A percentile compares a stretch with the other conserved stretches of the same genome.
These are phyloP conservation scores for Aristolochia californica DNA, from an alignment of 164 flowering plant species.

Conservation along the genomic window DNA sequence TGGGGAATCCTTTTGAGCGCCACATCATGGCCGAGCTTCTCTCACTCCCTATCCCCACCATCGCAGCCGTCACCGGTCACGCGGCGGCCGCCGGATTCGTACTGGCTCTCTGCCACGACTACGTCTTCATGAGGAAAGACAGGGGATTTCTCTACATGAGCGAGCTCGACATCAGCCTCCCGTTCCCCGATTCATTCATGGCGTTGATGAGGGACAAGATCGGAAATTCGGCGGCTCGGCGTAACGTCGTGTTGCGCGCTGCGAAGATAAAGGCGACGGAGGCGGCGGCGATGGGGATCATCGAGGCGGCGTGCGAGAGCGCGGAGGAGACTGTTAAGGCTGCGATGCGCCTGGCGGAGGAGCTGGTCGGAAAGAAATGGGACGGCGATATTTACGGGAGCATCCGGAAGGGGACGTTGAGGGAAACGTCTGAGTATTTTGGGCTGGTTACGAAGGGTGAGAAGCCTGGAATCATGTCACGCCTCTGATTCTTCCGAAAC, in stretches of 20 bases:
- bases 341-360: constrained; percentile 40
- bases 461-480: not conserved
- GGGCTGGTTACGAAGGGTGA: constrained; percentile 17
- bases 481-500: constrained; percentile 4
- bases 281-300: constrained; percentile 39
- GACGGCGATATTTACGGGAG: constrained; percentile 48
- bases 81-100: constrained; percentile 73
- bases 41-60: constrained; percentile 74
- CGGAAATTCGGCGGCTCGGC: constrained; percentile 21
- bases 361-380: constrained; percentile 46
- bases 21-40: constrained; percentile 37
- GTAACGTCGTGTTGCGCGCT: constrained; percentile 37
- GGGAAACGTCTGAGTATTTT: constrained; percentile 20
- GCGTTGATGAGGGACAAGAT: constrained; percentile 32
- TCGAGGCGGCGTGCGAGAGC: constrained; percentile 36
- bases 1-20: not conserved
- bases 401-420: constrained; percentile 29
- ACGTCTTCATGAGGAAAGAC: constrained; percentile 62
- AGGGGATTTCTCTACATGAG: constrained; percentile 77
- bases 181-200: constrained; percentile 14
- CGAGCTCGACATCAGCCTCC: constrained; percentile 54
- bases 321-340: constrained; percentile 47
- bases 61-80: constrained; percentile 82
- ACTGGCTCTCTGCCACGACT: constrained; percentile 67
- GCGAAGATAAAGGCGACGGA: constrained; percentile 42